Percentiles rank a stretch among this genome's conserved stretches.
phyloP scores from a whole-genome alignment of 106 monocot species.

The Vanilla planifolia region DNA sequence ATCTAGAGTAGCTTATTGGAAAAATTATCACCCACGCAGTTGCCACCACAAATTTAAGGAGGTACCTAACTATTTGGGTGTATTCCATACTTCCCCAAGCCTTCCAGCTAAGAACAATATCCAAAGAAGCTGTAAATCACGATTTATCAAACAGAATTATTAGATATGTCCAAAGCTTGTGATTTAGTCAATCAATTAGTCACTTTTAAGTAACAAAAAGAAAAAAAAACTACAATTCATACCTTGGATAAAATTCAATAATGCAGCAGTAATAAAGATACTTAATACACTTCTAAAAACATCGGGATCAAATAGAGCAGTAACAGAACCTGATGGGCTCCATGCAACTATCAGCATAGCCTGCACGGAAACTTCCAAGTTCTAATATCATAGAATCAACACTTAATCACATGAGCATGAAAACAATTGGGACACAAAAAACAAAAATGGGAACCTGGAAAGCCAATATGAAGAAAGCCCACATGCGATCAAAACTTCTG shows the following conservation, averaged over 20 bases:
- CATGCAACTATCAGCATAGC: constrained; percentile 96
- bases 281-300: constrained; percentile 81
- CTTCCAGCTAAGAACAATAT: constrained; percentile 94
- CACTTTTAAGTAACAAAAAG: no score
- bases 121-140: constrained; percentile 55
- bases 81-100: constrained; percentile 88
- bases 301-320: constrained; percentile 75
- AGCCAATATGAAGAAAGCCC: constrained; percentile 84
- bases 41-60: constrained; percentile 81
- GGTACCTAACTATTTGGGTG: constrained; percentile 72
- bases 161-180: background rate
- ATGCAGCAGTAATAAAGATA: constrained; percentile 87
- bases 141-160: background rate
- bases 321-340: constrained; percentile 75
- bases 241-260: constrained; percentile 97
- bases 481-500: constrained; percentile 97
- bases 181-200: background rate
- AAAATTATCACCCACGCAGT: constrained; percentile 81
- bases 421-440: background rate
- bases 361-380: constrained; percentile 30
- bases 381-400: background rate
- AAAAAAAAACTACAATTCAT: background rate
- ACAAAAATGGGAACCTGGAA: constrained; percentile 53
- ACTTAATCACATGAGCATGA: background rate
- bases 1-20: constrained; percentile 68